phyloP scores from a whole-genome alignment of 768 basidiomycete genomes.

The Kwoniella dendrophila region DNA sequence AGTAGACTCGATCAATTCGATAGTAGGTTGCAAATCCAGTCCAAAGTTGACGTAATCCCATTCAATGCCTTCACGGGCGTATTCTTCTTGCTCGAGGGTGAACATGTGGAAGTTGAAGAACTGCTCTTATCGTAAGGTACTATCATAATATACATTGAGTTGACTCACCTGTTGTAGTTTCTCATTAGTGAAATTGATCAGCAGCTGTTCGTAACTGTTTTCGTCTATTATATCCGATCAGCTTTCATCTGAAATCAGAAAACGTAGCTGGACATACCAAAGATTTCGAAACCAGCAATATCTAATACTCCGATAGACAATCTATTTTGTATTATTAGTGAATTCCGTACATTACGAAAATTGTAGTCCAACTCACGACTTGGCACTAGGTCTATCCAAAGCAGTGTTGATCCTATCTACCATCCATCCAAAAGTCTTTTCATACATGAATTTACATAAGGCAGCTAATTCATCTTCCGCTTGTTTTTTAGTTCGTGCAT shows the following conservation, averaged over 20 bases:
- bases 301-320: conserved; percentile 94
- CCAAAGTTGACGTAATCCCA: conserved; percentile 99
- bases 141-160: not conserved
- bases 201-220: conserved; percentile 94
- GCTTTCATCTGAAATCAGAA: not conserved
- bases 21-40: conserved; percentile 93
- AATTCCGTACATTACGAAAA: not conserved
- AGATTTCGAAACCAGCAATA: conserved; percentile 98
- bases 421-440: conserved; percentile 90
- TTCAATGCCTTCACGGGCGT: conserved; percentile 90
- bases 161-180: conserved; percentile 84
- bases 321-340: conserved; percentile 20
- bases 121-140: conserved; percentile 18
- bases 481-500: conserved; percentile 86
- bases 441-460: conserved; percentile 92
- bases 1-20: conserved; percentile 91
- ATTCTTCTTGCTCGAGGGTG: conserved; percentile 98
- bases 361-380: conserved; percentile 59
- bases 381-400: conserved; percentile 80
- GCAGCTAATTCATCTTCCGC: conserved; percentile 88
- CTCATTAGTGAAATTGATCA: conserved; percentile 99
- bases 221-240: conserved; percentile 51
- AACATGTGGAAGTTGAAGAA: conserved; percentile 96
- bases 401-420: conserved; percentile 95
- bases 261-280: conserved; percentile 45